Evolutionary conservation across 371 early-diverging fungal genomes (phyloP), one percentile per base, ranked within the genome.

Genomic region (Catenaria anguillulae): DNA sequence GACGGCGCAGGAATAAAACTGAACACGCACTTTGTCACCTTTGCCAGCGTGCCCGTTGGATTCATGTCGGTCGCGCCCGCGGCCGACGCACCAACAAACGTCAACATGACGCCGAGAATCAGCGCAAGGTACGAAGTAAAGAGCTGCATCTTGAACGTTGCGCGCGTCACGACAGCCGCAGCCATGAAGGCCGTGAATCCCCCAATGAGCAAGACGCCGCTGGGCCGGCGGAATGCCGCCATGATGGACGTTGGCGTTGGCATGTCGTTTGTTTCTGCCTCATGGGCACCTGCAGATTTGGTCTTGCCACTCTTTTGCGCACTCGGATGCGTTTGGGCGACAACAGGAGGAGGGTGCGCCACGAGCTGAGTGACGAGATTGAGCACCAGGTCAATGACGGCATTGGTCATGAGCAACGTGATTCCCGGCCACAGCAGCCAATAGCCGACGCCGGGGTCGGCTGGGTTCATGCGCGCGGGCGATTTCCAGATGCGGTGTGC

Each of bases 71-170:
- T 84, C 60, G 79, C 81, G 70, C 81, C 84, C 56, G 80, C 60
- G 33, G 84, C 76, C 70, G 84, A 84, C 52, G 82, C 68, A 65
- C 83, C 86, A 54, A 86, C 79, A 64, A 85, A 84, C 50, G 86
- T 74, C 29, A 87, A 66, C 62, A 84, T 48, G 67, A 87, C 85
- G 45, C 76, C 85, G 33, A 85, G 68, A 36, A 84, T 62, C 45
- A 84, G 70, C 45, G 85, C 77, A 33, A 85, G 42, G 12, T 19
- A 8, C 1, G 52, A 26, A 2, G 29, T 29, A 0, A 13, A 4
- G 5, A 50, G 8, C 52, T 8, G 12, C 26, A 50, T 26, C 1
- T 23, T 26, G 52, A 50, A 50, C 52, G 52, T 50, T 0, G 52
- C 52, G 8, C 29, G 52, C 52, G 52, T 50, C 31, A 29, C 19